Conservation (phyloP, 805 yeast species). For the Kluyveromyces aestuarii region DNA sequence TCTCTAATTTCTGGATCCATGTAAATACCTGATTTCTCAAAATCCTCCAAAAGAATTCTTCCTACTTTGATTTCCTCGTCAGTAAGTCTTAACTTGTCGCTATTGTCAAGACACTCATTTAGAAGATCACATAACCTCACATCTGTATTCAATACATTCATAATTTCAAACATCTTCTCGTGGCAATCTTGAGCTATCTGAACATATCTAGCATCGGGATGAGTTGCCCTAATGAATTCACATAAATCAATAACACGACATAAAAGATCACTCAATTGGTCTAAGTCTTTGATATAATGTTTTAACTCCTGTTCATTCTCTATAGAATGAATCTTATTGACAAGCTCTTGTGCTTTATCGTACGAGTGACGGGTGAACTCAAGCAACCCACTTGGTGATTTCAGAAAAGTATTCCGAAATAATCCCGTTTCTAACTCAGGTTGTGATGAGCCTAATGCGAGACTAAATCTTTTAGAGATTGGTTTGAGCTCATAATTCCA, state of each 20-base stretch:
- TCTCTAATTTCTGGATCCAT: slow-evolving; percentile 58
- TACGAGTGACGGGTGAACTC: slow-evolving; percentile 60
- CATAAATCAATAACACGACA: slow-evolving; percentile 93
- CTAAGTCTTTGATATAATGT: slow-evolving; percentile 57
- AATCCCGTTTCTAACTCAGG: slow-evolving; percentile 42
- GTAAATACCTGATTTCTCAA: slow-evolving; percentile 82
- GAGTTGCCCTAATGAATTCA: slow-evolving; percentile 82
- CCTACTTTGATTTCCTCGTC: slow-evolving; percentile 81
- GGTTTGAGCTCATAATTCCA: slow-evolving; percentile 9
- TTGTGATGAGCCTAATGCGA: background rate
- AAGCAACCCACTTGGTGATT: slow-evolving; percentile 59
- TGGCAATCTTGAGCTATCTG: slow-evolving; percentile 82
- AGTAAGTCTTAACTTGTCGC: slow-evolving; percentile 34
- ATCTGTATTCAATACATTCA: slow-evolving; percentile 86
- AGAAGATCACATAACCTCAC: slow-evolving; percentile 58
- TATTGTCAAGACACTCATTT: slow-evolving; percentile 39
- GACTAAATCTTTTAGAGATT: slow-evolving; percentile 3
- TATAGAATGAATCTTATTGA: slow-evolving; percentile 43
- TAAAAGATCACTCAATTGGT: slow-evolving; percentile 75
- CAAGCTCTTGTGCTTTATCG: slow-evolving; percentile 53
- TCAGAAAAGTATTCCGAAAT: slow-evolving; percentile 63
- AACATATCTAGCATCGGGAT: slow-evolving; percentile 64
- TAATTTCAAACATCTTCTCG: slow-evolving; percentile 81
- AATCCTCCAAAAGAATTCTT: slow-evolving; percentile 67
- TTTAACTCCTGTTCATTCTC: slow-evolving; percentile 35